These are phyloP conservation scores for Sclerotinia sclerotiorum DNA, from an alignment of 2,329 filamentous ascomycete species.

Conservation along the genomic window DNA sequence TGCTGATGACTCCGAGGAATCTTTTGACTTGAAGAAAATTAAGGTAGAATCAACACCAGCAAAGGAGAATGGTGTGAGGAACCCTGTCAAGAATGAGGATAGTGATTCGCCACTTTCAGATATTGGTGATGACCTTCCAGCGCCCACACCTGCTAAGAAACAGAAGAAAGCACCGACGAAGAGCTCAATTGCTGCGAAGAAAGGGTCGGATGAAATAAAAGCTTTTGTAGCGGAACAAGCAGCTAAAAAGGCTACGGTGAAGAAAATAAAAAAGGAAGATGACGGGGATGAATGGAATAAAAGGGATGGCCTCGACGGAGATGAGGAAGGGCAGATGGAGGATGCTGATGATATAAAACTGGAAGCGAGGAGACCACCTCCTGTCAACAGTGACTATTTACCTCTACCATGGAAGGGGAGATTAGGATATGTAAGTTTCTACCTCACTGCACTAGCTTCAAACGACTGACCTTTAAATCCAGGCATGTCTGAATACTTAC, in stretches of 20 bases:
- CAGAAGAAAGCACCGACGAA: constrained; percentile 37
- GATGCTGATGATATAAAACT: constrained; percentile 37
- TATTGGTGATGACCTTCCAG: constrained; percentile 15
- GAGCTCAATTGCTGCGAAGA: constrained; percentile 39
- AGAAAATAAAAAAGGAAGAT: constrained; percentile 35
- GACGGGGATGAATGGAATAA: constrained; percentile 36
- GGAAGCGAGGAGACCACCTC: constrained; percentile 53
- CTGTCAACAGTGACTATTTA: constrained; percentile 78
- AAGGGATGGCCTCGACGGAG: constrained; percentile 36
- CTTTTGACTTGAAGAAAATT: constrained; percentile 31
- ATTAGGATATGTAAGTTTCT: constrained; percentile 72
- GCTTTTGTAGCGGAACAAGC: constrained; percentile 39
- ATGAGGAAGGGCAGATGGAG: constrained; percentile 34
- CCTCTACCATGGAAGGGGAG: constrained; percentile 90
- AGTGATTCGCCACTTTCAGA: constrained; percentile 32
- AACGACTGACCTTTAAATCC: constrained; percentile 15
- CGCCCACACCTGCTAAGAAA: constrained; percentile 31
- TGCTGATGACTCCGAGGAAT: constrained; percentile 37
- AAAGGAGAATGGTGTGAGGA: constrained; percentile 25
- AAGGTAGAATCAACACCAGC: constrained; percentile 20
- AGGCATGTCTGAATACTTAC: constrained; percentile 92
- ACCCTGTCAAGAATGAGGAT: constrained; percentile 26
- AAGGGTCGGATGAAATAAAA: constrained; percentile 40
- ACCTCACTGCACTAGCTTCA: background rate
- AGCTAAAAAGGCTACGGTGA: constrained; percentile 34